Base-by-base conservation (phyloP, 2,329 filamentous ascomycete species). In the Didymella pomorum region DNA sequence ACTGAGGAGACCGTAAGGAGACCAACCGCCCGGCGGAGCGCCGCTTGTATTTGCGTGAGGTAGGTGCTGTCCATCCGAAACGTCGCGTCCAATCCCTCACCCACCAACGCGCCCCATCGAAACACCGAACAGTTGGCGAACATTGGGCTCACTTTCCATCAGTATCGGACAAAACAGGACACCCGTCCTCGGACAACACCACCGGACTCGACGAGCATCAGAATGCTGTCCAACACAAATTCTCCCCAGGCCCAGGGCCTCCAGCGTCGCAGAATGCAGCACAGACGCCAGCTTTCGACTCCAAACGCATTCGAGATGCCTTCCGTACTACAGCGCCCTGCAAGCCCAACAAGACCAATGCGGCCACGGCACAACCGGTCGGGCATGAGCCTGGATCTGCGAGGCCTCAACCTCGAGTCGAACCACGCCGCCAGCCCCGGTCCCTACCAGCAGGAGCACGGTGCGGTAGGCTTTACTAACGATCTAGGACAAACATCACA, bases 221-320 rank as follows among this genome's bases (percentile, higher is more conserved):
- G 83, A 80, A 93, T 93, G 91, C 88, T 93, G 88, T 90, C 90
- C 81, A 35, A 35, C 31, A 88, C 71, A 69, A 78, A 89, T 82
- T 83, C 86, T 77, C 83, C 86, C 74, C 87, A 84, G 80, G 87
- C 86, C 74, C 87, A 84, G 80, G 87, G 83, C 83, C 87, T 92
- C 82, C 88, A 91, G 77, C 85, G 85, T 79, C 88, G 88, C 79
- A 86, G 88, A 78, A 86, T 87, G 81, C 85, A 87, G 80, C 92
- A 96, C 81, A 86, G 91, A 78, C 90, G 93, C 81, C 92, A 96
- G 83, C 89, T 91, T 74, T 97, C 93, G 73, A 94, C 91, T 74
- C 91, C 91, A 65, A 86, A 85, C 79, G 86, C 85, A 77, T 91
- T 91, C 80, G 91, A 94, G 77, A 86, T 87, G 72, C 85, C 87